Evolutionary conservation across 495 filamentous ascomycete species (phyloP).

Genomic region (Aspergillus baeticus): DNA sequence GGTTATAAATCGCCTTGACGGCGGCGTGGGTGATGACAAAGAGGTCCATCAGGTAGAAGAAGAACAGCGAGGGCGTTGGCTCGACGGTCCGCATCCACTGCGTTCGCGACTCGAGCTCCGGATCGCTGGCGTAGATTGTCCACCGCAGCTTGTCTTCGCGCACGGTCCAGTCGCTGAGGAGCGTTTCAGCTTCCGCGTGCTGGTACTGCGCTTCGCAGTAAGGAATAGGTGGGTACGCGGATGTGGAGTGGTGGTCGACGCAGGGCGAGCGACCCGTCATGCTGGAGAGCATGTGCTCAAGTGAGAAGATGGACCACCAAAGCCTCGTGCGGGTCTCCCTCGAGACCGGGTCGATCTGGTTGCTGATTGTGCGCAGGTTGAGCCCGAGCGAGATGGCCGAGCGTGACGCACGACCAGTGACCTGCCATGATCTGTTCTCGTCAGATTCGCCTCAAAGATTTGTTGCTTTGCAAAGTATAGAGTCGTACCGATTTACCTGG

Average conservation of each 20-base stretch:
- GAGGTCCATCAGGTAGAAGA: conserved; percentile 28
- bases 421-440: conserved; percentile 48
- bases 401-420: conserved; percentile 50
- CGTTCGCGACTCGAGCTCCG: conserved; percentile 3
- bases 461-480: not conserved
- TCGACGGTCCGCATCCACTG: conserved; percentile 5
- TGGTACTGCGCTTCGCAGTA: conserved; percentile 44
- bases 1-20: conserved; percentile 18
- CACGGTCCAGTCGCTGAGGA: not conserved
- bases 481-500: conserved; percentile 52
- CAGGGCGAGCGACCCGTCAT: conserved; percentile 59
- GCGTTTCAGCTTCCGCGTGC: not conserved
- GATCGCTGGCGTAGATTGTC: not conserved
- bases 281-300: conserved; percentile 53
- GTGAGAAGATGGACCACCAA: conserved; percentile 59
- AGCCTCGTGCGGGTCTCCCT: conserved; percentile 43
- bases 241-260: conserved; percentile 38
- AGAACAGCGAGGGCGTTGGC: conserved; percentile 24
- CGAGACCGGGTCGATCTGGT: conserved; percentile 21
- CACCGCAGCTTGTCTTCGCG: not conserved
- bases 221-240: conserved; percentile 53
- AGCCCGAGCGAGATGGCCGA: conserved; percentile 51
- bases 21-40: conserved; percentile 19
- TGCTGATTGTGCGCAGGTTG: conserved; percentile 50
- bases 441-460: not conserved